These are phyloP conservation scores for Suhomyces yuchorum DNA, from an alignment of 1,139 yeast genomes.

Conservation along the genomic window DNA sequence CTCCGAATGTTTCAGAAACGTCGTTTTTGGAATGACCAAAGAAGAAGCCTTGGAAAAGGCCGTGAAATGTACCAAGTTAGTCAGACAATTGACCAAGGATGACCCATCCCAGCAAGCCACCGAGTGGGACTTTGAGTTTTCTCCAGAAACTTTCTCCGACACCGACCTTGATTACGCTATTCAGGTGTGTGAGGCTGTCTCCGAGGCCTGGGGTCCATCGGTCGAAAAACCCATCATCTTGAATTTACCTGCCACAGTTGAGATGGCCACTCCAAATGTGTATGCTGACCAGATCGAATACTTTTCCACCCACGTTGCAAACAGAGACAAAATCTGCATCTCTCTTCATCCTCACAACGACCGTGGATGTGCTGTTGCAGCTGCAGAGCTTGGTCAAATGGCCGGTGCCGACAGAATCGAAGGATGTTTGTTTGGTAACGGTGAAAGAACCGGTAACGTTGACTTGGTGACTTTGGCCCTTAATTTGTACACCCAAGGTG, in stretches of 20 bases:
- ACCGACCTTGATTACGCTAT: slow-evolving; percentile 83
- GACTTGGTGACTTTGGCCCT: slow-evolving; percentile 91
- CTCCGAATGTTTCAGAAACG: slow-evolving; percentile 86
- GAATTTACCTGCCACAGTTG: slow-evolving; percentile 98
- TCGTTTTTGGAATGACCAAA: slow-evolving; percentile 83
- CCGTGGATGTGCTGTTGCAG: slow-evolving; percentile 98
- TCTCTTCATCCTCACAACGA: slow-evolving; percentile 96
- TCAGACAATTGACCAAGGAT: slow-evolving; percentile 83
- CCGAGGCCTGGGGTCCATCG: slow-evolving; percentile 88
- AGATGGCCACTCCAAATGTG: slow-evolving; percentile 89
- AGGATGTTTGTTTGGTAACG: slow-evolving; percentile 96
- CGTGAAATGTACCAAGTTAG: slow-evolving; percentile 77
- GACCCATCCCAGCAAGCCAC: slow-evolving; percentile 74
- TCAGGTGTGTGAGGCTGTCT: slow-evolving; percentile 92
- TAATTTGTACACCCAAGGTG: slow-evolving; percentile 93
- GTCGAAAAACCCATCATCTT: slow-evolving; percentile 84
- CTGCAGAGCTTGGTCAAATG: slow-evolving; percentile 88
- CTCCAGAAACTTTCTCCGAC: slow-evolving; percentile 94
- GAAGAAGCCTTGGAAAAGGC: slow-evolving; percentile 82
- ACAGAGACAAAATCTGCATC: slow-evolving; percentile 83
- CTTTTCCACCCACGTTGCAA: slow-evolving; percentile 72
- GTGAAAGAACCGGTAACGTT: slow-evolving; percentile 98
- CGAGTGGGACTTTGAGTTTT: slow-evolving; percentile 87
- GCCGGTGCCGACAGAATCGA: slow-evolving; percentile 99
- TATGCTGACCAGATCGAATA: slow-evolving; percentile 97